A percentile compares a stretch with the other conserved stretches of the same genome.
These are phyloP conservation scores for Cichorium intybus DNA, from an alignment of 140 eudicot genomes.

Conservation along the genomic window DNA sequence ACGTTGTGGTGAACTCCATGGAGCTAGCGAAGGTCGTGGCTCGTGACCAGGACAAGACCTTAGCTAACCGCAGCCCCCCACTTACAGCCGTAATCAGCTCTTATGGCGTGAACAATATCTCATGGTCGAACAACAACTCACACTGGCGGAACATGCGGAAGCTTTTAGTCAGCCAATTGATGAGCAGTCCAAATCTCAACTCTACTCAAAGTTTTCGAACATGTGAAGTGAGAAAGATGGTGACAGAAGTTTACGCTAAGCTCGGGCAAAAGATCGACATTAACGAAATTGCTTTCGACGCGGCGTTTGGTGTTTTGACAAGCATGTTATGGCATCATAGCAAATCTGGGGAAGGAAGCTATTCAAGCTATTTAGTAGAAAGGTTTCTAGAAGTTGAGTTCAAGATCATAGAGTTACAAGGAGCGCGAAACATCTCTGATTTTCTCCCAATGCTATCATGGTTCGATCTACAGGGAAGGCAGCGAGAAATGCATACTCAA, in stretches of 20 bases:
- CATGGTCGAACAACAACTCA: neutral
- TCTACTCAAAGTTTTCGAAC: neutral
- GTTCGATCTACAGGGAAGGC: slow-evolving; percentile 1
- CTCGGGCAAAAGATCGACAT: neutral
- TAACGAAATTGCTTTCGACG: too few relatives aligned
- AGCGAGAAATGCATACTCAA: neutral
- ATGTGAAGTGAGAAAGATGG: neutral
- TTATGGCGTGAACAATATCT: neutral
- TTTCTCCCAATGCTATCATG: neutral
- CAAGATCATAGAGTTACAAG: neutral
- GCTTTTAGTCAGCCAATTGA: neutral
- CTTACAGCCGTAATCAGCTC: neutral
- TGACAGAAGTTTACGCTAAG: neutral
- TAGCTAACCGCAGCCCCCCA: neutral
- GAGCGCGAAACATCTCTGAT: neutral
- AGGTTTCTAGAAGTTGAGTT: neutral
- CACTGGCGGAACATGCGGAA: neutral
- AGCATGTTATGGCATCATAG: neutral
- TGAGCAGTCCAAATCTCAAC: neutral
- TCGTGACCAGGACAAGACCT: neutral
- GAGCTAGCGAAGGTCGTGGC: neutral
- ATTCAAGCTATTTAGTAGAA: neutral
- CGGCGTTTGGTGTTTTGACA: neutral
- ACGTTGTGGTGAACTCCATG: neutral
- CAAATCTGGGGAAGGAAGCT: neutral